Evolutionary conservation across 805 yeast genomes (phyloP).

Genomic region (Kazachstania psychrophila): DNA sequence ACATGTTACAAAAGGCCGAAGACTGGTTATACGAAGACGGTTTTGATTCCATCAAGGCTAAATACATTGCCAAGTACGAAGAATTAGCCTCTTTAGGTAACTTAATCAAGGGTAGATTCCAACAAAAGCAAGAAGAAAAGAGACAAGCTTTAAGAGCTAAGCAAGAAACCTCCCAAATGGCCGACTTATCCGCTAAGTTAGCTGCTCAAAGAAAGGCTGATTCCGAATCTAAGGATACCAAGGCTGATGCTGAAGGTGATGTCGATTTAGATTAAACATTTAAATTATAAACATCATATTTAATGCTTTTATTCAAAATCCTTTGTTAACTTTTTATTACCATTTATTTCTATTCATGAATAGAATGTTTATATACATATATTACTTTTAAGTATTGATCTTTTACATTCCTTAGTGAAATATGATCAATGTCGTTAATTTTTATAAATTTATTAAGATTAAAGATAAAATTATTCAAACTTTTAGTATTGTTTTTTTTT

Average conservation of each 20-base stretch:
- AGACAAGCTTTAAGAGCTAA: constrained; percentile 79
- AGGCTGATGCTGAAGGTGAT: constrained; percentile 34
- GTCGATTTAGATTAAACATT: constrained; percentile 28
- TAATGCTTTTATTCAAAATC: too few species aligned
- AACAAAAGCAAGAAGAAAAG: constrained; percentile 90
- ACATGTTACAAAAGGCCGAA: constrained; percentile 75
- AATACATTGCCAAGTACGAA: constrained; percentile 95
- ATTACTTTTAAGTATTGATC: too few species aligned
- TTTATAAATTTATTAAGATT: too few species aligned
- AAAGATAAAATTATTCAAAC: too few species aligned
- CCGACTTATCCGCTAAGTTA: constrained; percentile 73
- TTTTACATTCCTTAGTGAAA: too few species aligned
- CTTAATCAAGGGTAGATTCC: constrained; percentile 89
- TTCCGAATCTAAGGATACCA: constrained; percentile 30
- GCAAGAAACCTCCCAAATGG: constrained; percentile 78
- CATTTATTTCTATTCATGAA: too few species aligned
- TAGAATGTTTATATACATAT: too few species aligned
- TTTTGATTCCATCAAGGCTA: constrained; percentile 91
- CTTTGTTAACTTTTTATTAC: too few species aligned
- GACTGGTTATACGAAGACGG: constrained; percentile 99
- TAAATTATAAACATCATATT: too few species aligned
- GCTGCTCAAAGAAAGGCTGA: constrained; percentile 67
- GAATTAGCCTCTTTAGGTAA: constrained; percentile 93
- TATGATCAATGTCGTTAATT: too few species aligned
- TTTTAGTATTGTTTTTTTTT: too few species aligned